Base-by-base conservation (phyloP, 768 basidiomycete genomes). In the Xerocomellus chrysenteron region DNA sequence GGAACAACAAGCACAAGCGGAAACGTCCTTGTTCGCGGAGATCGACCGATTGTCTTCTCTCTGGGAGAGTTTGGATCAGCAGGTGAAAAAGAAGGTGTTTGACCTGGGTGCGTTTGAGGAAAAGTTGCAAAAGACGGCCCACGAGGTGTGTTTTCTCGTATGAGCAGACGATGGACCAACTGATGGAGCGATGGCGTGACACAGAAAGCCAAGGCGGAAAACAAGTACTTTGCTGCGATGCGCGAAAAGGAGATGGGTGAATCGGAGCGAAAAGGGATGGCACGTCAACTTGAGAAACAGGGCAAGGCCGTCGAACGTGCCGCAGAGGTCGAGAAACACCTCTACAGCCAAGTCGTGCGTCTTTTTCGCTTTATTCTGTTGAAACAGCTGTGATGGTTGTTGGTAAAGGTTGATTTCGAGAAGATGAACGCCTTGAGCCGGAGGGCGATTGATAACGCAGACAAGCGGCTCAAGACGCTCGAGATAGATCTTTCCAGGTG, bases 121-220 rank as follows among this genome's bases (percentile, higher is more conserved):
- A 26, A 83, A 82, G 55, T 65, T 95, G 49, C 73, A 76, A 47
- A 90, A 87, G 65, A 73, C 77, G 41, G 74, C 75, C 17, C 78
- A 84, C 24, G 94, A 96, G 71, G 94, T 92, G 50, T 51, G 82
- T 76, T 33, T 54, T 59, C 16, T 44, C 6, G 36, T 24, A 54
- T 17, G 17, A 8, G 10, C 2, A 0, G 10, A 32, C 4, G 9
- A 36, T 33, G 6, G 19, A 3, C 4, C 13, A 24, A 26, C 24
- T 58, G 40, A 58, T 19, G 50, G 24, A 1, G 11, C 2, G 42
- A 56, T 42, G 50, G 14, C 17, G 36, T 50, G 40, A 24, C 16
- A 36, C 73, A 98, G 93, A 92, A 92, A 87, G 91, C 93, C 10
- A 98, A 96, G 74, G 86, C 90, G 16, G 95, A 98, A 57, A 96